Base-by-base conservation (phyloP, 352 stramenopile genomes). In the Plasmopara muralis region DNA sequence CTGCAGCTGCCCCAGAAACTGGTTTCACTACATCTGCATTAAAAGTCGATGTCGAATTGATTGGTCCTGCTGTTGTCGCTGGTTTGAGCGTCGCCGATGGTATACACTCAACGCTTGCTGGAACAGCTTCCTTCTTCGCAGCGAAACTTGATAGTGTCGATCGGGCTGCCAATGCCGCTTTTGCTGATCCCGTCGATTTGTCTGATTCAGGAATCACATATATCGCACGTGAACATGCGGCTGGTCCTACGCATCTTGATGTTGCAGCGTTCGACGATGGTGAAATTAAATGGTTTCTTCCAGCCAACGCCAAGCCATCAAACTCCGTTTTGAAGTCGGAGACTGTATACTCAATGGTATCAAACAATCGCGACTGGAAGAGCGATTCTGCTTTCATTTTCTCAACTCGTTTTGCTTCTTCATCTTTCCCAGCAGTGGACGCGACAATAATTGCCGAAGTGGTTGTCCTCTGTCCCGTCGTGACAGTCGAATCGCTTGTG, bases 291-390 rank as follows among this genome's bases (percentile, higher is more conserved):
- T 61, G 44, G n/a, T 58, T 72, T 44, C 76, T 55, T 61, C 76
- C 55, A 13, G 74, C 73, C 7, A 72, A 47, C n/a, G 64, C 57
- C 18, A 82, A 31, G 0, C 67, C 70, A 42, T 83, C 64, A 5
- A 62, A 57, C 3, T 56, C 51, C 3, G 66, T 82, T 25, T 53
- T 20, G 30, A 85, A 87, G 49, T 87, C 76, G 13, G 50, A 47
- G 9, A 31, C 43, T 37, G 67, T 49, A 43, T 82, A 83, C 7
- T 63, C 55, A 6, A 83, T 47, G 6, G 53, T 43, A 4, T 75
- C 55, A 20, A 87, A 80, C 6, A 65, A 18, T 20, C 76, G 62
- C 5, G 73, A 74, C 54, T 68, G 62, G 31, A 73, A 77, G 35
- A 71, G 76, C 28, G 57, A n/a, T 57, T 53, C 3, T 40, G 20